Base-by-base conservation (phyloP, 2,329 filamentous ascomycete species). In the Botrytis pseudocinerea region DNA sequence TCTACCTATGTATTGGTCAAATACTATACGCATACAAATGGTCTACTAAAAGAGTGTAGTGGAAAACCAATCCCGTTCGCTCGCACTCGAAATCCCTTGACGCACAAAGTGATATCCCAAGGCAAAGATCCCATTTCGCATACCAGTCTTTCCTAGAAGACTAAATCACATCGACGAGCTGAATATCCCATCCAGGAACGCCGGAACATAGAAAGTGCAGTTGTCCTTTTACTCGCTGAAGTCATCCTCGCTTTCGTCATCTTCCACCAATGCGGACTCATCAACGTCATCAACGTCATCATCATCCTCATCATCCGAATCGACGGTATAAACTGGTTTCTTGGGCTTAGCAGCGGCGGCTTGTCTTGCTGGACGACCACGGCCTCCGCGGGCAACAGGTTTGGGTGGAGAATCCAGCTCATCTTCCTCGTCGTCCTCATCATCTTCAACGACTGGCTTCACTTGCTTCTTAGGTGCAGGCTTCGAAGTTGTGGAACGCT, bases 261-360 rank as follows among this genome's bases (percentile, higher is more conserved):
- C 79, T 40, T 79, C 78, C 25, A 78, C 75, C 2, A 80, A 54
- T 10, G 76, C 78, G 42, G 79, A 78, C 16, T 78, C 78, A 54
- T 82, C 80, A 61, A 76, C 82, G 71, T 84, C 83, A 72, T 82
- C 80, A 63, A 76, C 82, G 69, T 84, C 83, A 71, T 81, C 80
- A 18, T 78, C 76, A 35, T 44, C 40, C 51, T n/a, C 28, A 48
- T 78, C 61, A 80, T 79, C 78, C n/a, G 77, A 77, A n/a, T 69
- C 65, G 28, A 72, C 42, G 3, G 48, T 60, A 61, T 72, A 72
- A 51, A 73, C 60, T 18, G 66, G 65, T 20, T 73, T 70, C 66
- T 73, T 73, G 14, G 66, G 8, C 35, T 69, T 72, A 62, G 51
- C 62, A 32, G 28, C 51, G 35, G 71, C 65, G 16, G 71, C 71